Conservation (phyloP, 345 rosid genomes). For the Heritiera fomes region DNA sequence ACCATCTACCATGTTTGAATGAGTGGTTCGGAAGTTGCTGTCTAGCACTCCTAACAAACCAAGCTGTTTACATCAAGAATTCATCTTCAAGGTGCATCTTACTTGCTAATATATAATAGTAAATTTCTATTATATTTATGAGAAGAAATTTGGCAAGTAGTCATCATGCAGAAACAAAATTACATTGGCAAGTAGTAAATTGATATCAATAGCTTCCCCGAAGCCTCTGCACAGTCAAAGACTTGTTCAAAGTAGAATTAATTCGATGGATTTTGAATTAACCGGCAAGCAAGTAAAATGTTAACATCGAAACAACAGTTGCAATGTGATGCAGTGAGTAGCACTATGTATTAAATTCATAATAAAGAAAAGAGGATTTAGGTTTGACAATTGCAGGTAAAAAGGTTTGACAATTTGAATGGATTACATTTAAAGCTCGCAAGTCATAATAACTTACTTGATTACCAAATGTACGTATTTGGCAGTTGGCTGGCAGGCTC, state of each 20-base stretch:
- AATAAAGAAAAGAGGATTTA: too few species aligned
- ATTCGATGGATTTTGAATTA: not conserved
- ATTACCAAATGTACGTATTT: not conserved
- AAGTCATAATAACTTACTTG: not conserved
- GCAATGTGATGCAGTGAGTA: too few species aligned
- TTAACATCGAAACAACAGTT: not conserved
- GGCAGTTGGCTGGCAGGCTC: not conserved
- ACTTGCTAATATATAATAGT: not conserved
- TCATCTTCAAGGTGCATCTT: not conserved
- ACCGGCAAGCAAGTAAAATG: too few species aligned
- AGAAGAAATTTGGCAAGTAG: too few species aligned
- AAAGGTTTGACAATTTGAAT: not conserved
- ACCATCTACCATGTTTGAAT: not conserved
- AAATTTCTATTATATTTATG: too few species aligned
- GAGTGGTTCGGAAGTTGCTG: not conserved
- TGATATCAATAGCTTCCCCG: too few species aligned
- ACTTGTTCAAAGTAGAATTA: not conserved
- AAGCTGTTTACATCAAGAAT: slow-evolving; percentile 1
- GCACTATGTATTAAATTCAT: not conserved
- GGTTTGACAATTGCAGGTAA: not conserved
- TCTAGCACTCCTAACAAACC: not conserved
- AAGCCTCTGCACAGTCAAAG: too few species aligned
- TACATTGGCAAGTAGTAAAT: too few species aligned
- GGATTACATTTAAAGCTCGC: not conserved
- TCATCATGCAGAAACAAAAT: too few species aligned